Conservation (phyloP, 202 grass and related monocot species). For the Digitaria exilis region DNA sequence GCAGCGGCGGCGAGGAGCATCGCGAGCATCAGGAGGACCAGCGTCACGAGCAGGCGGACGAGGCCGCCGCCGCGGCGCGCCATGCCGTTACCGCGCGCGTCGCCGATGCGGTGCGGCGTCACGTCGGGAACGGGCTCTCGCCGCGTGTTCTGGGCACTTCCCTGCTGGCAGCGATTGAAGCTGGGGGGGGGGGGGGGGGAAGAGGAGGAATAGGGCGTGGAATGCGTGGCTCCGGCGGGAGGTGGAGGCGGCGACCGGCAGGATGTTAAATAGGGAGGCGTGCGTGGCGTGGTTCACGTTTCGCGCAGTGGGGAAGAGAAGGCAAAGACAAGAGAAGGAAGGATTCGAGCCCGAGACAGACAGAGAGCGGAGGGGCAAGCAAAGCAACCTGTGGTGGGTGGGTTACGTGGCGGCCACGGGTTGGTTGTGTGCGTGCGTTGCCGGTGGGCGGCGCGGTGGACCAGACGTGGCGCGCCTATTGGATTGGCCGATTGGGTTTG, state of each 20-base stretch:
- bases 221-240: constrained; percentile 25
- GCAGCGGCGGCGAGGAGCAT: background rate
- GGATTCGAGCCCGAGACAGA: no score
- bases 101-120: background rate
- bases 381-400: background rate
- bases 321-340: background rate
- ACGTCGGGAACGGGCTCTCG: background rate
- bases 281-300: background rate
- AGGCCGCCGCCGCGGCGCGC: background rate
- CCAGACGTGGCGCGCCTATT: no score
- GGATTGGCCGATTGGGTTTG: no score
- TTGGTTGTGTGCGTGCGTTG: constrained; percentile 26
- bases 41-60: background rate
- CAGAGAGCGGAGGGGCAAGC: background rate
- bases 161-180: background rate
- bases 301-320: background rate
- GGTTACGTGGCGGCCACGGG: constrained; percentile 9
- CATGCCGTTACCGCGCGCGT: background rate
- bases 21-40: background rate
- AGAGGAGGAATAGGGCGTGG: background rate
- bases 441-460: no score
- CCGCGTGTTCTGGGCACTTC: background rate
- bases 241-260: background rate
- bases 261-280: background rate
- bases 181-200: background rate